Evolutionary conservation across 176 grass and related monocot species (phyloP).

Genomic region (Aegilops umbellulata): DNA sequence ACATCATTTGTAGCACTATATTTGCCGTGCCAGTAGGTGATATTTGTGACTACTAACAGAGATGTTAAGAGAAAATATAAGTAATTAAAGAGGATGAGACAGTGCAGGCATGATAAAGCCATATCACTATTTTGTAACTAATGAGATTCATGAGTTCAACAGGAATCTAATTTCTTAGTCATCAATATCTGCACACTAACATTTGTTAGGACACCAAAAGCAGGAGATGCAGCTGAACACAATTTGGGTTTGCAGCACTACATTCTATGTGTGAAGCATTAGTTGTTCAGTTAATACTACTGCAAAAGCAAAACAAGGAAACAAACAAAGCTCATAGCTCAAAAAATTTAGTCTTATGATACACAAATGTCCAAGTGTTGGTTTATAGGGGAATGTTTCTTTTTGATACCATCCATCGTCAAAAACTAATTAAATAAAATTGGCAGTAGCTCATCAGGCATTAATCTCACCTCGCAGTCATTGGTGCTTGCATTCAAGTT

Average conservation of each 20-base stretch:
- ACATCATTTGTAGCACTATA: constrained; percentile 3
- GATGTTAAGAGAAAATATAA: neutral
- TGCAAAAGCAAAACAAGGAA: neutral
- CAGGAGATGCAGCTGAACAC: neutral
- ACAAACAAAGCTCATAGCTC: neutral
- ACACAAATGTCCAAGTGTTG: neutral
- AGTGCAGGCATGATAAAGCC: neutral
- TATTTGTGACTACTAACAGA: constrained; percentile 11
- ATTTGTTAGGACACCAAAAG: neutral
- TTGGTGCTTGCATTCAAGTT: constrained; percentile 64
- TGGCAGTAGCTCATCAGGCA: neutral
- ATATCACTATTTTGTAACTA: neutral
- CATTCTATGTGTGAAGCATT: neutral
- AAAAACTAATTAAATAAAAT: constrained; percentile 4
- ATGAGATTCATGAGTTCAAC: neutral
- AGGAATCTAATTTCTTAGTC: neutral
- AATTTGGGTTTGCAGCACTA: neutral
- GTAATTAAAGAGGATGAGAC: neutral
- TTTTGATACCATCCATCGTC: neutral
- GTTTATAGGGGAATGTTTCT: neutral
- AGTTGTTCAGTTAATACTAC: neutral
- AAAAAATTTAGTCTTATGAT: neutral
- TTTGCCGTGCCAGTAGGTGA: neutral
- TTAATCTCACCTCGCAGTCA: constrained; percentile 56
- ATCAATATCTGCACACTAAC: neutral